Percentiles rank a stretch among this genome's conserved stretches.
Conservation (phyloP, 2,329 filamentous ascomycete genomes). For the Pseudocercospora eumusae region DNA sequence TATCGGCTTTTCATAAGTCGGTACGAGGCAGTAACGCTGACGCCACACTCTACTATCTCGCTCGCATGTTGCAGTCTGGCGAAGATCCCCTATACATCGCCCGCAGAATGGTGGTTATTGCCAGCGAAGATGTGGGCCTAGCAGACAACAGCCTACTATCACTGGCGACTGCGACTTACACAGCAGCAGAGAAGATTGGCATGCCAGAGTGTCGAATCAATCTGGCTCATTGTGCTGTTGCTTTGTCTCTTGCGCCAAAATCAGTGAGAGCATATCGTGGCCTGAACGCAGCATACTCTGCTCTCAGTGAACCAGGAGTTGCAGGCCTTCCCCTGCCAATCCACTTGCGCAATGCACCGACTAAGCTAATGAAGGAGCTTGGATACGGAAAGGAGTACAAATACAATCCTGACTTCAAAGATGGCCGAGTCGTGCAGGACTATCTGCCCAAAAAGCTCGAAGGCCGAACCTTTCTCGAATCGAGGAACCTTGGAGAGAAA, state of each 20-base stretch:
- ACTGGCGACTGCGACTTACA: conserved; percentile 82
- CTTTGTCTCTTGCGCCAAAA: conserved; percentile 78
- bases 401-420: conserved; percentile 87
- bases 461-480: conserved; percentile 74
- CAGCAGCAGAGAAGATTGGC: conserved; percentile 87
- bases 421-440: conserved; percentile 80
- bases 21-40: conserved; percentile 84
- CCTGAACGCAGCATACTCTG: conserved; percentile 75
- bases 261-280: conserved; percentile 83
- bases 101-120: conserved; percentile 88
- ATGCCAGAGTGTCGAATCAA: conserved; percentile 94
- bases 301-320: conserved; percentile 78
- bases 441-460: conserved; percentile 80
- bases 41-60: conserved; percentile 90
- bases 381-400: conserved; percentile 92
- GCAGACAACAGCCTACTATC: conserved; percentile 82
- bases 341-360: conserved; percentile 89
- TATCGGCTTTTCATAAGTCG: conserved; percentile 95
- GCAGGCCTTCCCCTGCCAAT: conserved; percentile 79
- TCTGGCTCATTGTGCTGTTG: conserved; percentile 81
- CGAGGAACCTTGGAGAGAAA: conserved; percentile 74
- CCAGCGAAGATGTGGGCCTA: conserved; percentile 88
- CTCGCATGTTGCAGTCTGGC: conserved; percentile 91
- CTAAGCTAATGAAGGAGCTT: conserved; percentile 86
- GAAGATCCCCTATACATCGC: conserved; percentile 93